Evolutionary conservation across 1,284 basidiomycete genomes (phyloP), one percentile per base, ranked within the genome.

Genomic region (Fomes fomentarius): DNA sequence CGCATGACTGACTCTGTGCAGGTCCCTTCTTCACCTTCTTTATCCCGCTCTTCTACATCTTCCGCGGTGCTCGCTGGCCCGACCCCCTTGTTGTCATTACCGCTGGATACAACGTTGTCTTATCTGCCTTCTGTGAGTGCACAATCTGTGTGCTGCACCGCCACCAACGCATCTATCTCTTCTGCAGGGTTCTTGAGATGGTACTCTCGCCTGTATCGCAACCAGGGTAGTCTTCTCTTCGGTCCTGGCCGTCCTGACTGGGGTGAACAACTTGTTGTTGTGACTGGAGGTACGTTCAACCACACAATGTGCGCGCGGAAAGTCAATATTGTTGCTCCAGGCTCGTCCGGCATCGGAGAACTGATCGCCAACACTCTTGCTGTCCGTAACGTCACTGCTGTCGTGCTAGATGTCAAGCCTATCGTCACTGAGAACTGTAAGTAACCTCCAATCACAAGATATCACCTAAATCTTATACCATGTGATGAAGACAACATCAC

Each of bases 311-410:
- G n/a, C n/a, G n/a, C n/a, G n/a, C n/a, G n/a, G n/a, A n/a, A n/a
- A n/a, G n/a, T n/a, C n/a, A n/a, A n/a, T n/a, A n/a, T n/a, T 1
- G 5, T 6, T 14, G 14, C 45, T 50, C 8, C 58, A 94, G 94
- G 95, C 26, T 79, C 93, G 3, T 93, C 91, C 14, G 96, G 96
- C 4, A 80, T 98, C 22, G 96, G 96, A 19, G 89, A 90, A 62
- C 74, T 93, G 3, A 79, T 97, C 8, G 93, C 93, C 4, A 87
- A 91, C 60, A 92, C 90, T 0, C 78, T 98, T 19, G 89, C 92
- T 2, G 80, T 86, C 43, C 83, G 89, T 39, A 90, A 89, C 57
- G 90, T 93, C 15, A 85, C 77, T 4, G 94, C 97, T 1, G 86
- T 93, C 12, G 90, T 96, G 11, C 82, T 98, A 10, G 94, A 97